Base-by-base conservation (phyloP, 805 yeast genomes). In the Kurtzmaniella fragi region DNA sequence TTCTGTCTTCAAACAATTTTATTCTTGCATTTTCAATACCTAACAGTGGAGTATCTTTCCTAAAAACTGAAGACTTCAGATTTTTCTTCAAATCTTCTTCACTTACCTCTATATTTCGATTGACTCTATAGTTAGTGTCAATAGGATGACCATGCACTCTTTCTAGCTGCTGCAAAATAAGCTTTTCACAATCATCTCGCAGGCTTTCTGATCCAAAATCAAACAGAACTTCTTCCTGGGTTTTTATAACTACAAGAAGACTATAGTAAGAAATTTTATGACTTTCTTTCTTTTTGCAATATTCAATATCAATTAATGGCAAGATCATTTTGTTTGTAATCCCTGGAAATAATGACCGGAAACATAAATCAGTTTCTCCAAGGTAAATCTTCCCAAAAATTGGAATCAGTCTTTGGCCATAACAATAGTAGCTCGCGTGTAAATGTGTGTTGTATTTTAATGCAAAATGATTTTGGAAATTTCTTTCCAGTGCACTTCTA, bases 381-480 rank as follows among this genome's bases (percentile, higher is more conserved):
- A 91, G 49, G 56, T 88, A 88, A 2, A 90, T 52, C 49, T 86
- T 85, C 1, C 98, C 98, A 59, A 86, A 89, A 1, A 80, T 65
- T 1, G 96, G 96, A 14, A 87, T 62, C 10, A 84, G 75, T 46
- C 84, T 74, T 46, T 77, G 81, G 13, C 88, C 53, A 59, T 85
- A 80, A 1, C 82, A 71, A 51, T 76, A 82, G 52, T 87, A 91
- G 1, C 87, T 71, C 0, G 95, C 79, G 0, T 82, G 58, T 34
- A 90, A 62, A 4, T 53, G 56, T 30, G 77, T 78, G 2, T 64
- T 53, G 0, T 67, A 70, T 4, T 73, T 69, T 16, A 90, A 62
- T 0, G 89, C 76, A 49, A 91, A 91, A 48, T 80, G 82, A 1
- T 64, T 55, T 35, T 76, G 70, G 54, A 82, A 89, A 43, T 85